Conservation (phyloP, 805 yeast species). For the Pichia cabralensis region DNA sequence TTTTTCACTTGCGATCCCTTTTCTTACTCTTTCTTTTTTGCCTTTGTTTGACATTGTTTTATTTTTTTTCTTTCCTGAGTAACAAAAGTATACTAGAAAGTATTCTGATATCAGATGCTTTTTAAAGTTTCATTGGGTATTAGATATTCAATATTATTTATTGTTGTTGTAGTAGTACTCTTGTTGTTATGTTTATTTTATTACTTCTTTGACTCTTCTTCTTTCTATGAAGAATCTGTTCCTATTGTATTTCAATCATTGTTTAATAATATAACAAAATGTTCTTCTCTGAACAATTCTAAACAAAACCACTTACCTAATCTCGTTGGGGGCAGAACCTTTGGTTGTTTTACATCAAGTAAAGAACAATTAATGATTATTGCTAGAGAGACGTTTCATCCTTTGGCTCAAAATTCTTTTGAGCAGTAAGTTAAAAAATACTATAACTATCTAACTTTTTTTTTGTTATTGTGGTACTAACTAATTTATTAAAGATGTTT, state of each 20-base stretch:
- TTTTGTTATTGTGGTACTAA: neutral
- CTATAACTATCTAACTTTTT: neutral
- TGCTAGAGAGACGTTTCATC: neutral
- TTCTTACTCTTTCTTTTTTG: neutral
- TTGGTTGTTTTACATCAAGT: constrained; percentile 1
- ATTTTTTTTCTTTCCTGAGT: no score
- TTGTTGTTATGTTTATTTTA: no score
- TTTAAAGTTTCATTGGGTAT: no score
- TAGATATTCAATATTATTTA: no score
- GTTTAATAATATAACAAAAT: constrained; percentile 3
- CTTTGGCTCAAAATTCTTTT: neutral
- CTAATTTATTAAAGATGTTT: constrained; percentile 3
- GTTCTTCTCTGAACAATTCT: no score
- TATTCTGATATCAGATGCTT: no score
- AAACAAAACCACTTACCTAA: no score
- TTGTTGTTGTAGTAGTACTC: no score
- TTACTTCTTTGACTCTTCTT: no score
- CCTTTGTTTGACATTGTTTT: no score
- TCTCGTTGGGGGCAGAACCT: neutral
- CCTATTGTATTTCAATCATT: constrained; percentile 2
- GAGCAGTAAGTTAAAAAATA: constrained; percentile 2
- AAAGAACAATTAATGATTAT: constrained; percentile 1
- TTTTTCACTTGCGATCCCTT: no score
- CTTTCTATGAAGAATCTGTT: neutral
- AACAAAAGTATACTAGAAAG: no score